Base-by-base conservation (phyloP, 2,329 filamentous ascomycete species). In the Paecilomyces niveus region DNA sequence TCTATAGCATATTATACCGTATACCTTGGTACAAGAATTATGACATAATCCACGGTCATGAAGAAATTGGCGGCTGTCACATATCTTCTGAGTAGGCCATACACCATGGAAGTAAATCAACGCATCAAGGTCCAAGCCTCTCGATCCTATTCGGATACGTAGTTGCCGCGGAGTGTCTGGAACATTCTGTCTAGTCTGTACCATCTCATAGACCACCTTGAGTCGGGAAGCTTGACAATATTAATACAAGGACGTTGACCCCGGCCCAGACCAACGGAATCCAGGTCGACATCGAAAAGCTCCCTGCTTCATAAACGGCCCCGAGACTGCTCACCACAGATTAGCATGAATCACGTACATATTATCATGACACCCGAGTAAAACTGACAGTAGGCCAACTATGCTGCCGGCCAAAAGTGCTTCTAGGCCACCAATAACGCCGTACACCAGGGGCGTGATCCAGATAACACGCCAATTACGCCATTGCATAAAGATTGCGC, bases 241-340 rank as follows among this genome's bases (percentile, higher is more conserved):
- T 85, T 53, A 97, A 78, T 31, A 95, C 83, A 53, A 96, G 73
- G 9, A 93, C 86, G 71, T 91, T 96, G 72, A 93, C 88, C 69
- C 90, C 82, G 0, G 86, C 90, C 92, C 92, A 96, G 22, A 92
- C 83, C 68, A 94, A 89, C 0, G 92, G 92, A 55, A 96, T 89
- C 92, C 92, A 96, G 0, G 92, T 96, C 53, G 91, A 93, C 91
- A 96, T 94, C 67, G 86, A 82, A 71, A 93, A 96, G 74, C 88
- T 90, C 51, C 91, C 92, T 2, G 88, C 84, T 65, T 86, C 84
- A 70, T 96, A 96, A 35, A 93, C 84, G 8, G 88, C 89, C 11
- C 89, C 90, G 21, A 95, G 78, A 54, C 89, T 92, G 62, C 53
- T 22, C 15, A 26, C 56, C 51, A 33, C 29, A 39, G 10, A 11